phyloP scores from a whole-genome alignment of 148 eudicot genomes.

The Beta vulgaris region DNA sequence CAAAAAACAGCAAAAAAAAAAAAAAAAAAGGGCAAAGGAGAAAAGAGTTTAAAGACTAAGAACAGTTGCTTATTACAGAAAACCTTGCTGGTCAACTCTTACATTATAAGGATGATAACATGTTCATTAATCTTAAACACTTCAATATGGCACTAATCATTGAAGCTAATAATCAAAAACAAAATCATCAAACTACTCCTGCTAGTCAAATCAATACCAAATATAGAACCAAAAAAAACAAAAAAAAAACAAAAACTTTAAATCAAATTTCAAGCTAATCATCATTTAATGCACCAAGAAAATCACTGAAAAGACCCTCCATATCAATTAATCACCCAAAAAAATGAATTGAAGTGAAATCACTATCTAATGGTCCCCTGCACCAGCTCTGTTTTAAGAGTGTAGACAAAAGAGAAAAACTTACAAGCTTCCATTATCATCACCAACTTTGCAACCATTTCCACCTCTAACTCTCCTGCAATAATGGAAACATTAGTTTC shows the following conservation, averaged over 20 bases:
- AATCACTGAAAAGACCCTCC: constrained; percentile 15
- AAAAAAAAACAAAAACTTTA: background rate
- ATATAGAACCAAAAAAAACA: background rate
- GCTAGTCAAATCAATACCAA: constrained; percentile 9
- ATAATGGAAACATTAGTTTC: constrained; percentile 17
- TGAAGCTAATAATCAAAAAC: constrained; percentile 3
- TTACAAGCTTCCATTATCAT: constrained; percentile 99
- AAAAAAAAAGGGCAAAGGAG: background rate
- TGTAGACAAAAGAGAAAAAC: constrained; percentile 28
- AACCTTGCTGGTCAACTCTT: constrained; percentile 25
- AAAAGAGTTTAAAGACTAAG: background rate
- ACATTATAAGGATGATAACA: constrained; percentile 4
- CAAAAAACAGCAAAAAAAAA: background rate
- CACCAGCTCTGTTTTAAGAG: background rate
- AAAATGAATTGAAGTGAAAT: background rate
- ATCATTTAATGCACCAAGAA: background rate
- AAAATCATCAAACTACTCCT: background rate
- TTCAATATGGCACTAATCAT: constrained; percentile 20
- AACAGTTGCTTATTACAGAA: background rate
- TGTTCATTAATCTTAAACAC: constrained; percentile 9
- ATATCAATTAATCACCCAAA: constrained; percentile 14
- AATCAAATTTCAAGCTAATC: background rate
- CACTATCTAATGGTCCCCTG: constrained; percentile 13
- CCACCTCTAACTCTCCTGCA: constrained; percentile 98
- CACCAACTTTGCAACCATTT: constrained; percentile 94